Evolutionary conservation across 2,329 filamentous ascomycete genomes (phyloP), one percentile per base, ranked within the genome.

Genomic region (Pyrenochaeta sp.): DNA sequence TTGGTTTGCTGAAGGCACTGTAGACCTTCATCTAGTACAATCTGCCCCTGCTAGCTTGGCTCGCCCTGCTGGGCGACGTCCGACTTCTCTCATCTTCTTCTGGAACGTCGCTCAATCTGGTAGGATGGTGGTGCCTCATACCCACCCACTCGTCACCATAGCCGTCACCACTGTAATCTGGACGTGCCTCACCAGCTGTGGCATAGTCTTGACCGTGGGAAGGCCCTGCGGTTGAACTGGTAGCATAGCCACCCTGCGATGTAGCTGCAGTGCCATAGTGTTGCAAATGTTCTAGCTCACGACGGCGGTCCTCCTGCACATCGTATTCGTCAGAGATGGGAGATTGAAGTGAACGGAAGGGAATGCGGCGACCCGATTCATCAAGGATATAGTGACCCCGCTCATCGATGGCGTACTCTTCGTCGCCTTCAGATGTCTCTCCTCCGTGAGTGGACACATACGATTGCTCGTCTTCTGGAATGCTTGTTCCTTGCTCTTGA

Each of bases 301-400:
- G 76, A 7, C 77, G 79, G 2, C 79, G 75, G 55, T 83, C 82
- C 31, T 81, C 82, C 42, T 79, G 75, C 14, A 81, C 81, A 42
- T 85, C 83, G 60, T 83, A 85, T 48, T 86, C 84, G 40, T 86
- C 83, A n/a, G 71, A 73, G 32, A 72, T 67, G 46, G 65, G 69
- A 18, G 67, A 67, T 23, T 67, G 72, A 10, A 74, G 59, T 11
- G 65, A 60, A 33, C 70, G 67, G 36, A 69, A 75, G 15, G 73
- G 73, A 3, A 77, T 61, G 30, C 71, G 73, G 40, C 65, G 73
- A 17, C 74, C 74, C 7, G 66, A 53, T 10, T 67, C 64, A 49
- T 77, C 73, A 30, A 72, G 69, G 15, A 77, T 67, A 49, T 67
- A 75, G 57, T 73, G 69, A n/a, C 74, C 73, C 33, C 64, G 62